A percentile compares a stretch with the other conserved stretches of the same genome.
Evolutionary conservation across 495 filamentous ascomycete genomes (phyloP).

Genomic region (Lichina pygmaea): DNA sequence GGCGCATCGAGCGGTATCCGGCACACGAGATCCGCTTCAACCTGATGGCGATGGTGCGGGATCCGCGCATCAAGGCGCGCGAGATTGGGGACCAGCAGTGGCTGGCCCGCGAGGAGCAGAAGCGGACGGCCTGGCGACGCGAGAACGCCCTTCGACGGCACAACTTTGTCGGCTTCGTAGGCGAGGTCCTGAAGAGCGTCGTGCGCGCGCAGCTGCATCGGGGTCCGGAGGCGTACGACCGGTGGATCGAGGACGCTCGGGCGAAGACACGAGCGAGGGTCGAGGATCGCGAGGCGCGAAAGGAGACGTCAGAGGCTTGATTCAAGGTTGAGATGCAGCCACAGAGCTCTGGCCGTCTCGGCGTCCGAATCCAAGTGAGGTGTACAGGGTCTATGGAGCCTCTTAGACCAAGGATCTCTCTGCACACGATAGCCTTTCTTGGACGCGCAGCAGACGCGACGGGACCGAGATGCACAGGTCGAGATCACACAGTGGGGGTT

Average conservation of each 20-base stretch:
- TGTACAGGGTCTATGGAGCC: neutral
- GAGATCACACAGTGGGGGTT: too few species aligned
- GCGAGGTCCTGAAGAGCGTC: constrained; percentile 72
- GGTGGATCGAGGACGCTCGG: constrained; percentile 60
- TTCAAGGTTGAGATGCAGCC: neutral
- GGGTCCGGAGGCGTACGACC: constrained; percentile 30
- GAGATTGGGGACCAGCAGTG: constrained; percentile 65
- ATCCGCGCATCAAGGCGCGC: constrained; percentile 43
- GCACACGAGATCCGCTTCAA: constrained; percentile 81
- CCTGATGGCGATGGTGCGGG: constrained; percentile 70
- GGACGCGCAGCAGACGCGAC: neutral
- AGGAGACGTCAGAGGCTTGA: constrained; percentile 5
- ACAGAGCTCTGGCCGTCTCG: neutral
- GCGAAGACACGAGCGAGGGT: constrained; percentile 39
- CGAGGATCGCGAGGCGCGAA: constrained; percentile 21
- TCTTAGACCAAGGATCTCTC: neutral
- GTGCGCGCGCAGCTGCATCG: constrained; percentile 37
- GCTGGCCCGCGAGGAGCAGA: constrained; percentile 55
- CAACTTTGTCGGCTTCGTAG: constrained; percentile 92
- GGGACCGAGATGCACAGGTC: too few species aligned
- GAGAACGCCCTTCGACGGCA: constrained; percentile 83
- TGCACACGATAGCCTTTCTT: neutral
- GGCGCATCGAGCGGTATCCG: constrained; percentile 66
- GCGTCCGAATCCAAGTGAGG: neutral
- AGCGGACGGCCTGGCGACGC: constrained; percentile 71